Evolutionary conservation across 768 basidiomycete species (phyloP).

Genomic region (Imleria badia): DNA sequence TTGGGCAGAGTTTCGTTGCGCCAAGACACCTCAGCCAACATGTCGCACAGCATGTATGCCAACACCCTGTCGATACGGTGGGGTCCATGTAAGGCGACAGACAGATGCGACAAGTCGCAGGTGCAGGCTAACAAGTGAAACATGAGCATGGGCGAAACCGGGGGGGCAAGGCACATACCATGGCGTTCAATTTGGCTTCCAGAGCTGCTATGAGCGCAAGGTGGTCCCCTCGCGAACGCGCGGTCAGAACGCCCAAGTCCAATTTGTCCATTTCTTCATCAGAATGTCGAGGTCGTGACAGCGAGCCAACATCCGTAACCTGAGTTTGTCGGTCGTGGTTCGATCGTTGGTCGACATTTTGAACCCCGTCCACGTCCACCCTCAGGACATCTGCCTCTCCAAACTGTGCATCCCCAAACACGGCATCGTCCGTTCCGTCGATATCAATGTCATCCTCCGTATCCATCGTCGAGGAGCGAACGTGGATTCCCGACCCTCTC

Average conservation of each 20-base stretch:
- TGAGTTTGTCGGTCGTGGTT: slow-evolving; percentile 38
- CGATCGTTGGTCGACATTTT: slow-evolving; percentile 9
- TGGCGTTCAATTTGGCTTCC: slow-evolving; percentile 57
- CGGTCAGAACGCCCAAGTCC: slow-evolving; percentile 49
- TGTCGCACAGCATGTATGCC: slow-evolving; percentile 82
- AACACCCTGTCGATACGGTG: slow-evolving; percentile 80
- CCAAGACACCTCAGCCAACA: slow-evolving; percentile 87
- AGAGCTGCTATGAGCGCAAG: slow-evolving; percentile 52
- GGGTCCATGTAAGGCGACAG: slow-evolving; percentile 76
- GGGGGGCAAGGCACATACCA: slow-evolving; percentile 46
- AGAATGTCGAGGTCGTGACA: not conserved
- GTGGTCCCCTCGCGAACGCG: slow-evolving; percentile 49
- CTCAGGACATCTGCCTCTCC: slow-evolving; percentile 66
- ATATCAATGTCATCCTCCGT: slow-evolving; percentile 80
- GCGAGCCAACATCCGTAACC: not conserved
- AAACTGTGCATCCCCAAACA: slow-evolving; percentile 74
- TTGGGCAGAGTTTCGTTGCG: slow-evolving; percentile 79
- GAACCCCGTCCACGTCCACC: slow-evolving; percentile 19
- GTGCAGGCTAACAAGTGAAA: slow-evolving; percentile 15
- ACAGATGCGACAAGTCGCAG: slow-evolving; percentile 68
- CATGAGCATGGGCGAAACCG: slow-evolving; percentile 25
- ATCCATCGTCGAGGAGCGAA: slow-evolving; percentile 56
- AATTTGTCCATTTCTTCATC: slow-evolving; percentile 43
- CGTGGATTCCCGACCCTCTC: slow-evolving; percentile 68
- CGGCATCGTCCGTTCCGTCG: slow-evolving; percentile 69